Base-by-base conservation (phyloP, 2,329 filamentous ascomycete genomes). In the Xylariaceae sp. region DNA sequence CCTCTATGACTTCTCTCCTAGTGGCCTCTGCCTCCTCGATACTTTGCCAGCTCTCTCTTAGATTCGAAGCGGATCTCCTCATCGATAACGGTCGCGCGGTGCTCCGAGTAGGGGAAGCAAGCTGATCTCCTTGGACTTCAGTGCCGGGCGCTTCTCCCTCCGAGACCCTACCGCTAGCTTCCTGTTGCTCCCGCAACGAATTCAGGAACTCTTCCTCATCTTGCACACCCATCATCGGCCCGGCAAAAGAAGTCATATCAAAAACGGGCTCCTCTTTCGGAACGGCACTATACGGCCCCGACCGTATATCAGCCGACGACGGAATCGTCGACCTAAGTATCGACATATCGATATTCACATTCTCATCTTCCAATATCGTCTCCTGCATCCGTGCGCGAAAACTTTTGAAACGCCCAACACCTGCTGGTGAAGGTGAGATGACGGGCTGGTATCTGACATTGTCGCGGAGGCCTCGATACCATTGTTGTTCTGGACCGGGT, bases 1-100 rank as follows among this genome's bases (percentile, higher is more conserved):
- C 78, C 63, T 84, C 76, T 2, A 84, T 76, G 60, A 83, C 73
- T 12, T 80, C 81, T n/a, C 76, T 72, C 54, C 77, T 77, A 62
- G 85, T 83, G 1, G 83, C 83, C 63, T 84, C 80, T 8, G 71
- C 74, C 65, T 85, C 82, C 0, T 76, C 81, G 19, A 80, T 70
- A 26, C 74, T 71, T 53, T 72, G 75, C 51, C 84, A 69, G 0
- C 75, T 78, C 48, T 75, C 68, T 7, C 55, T 59, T 6, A 68
- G 62, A 40, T 59, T 67, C 26, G 66, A 56, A 27, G 54, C 51
- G n/a, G 57, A 53, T 26, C 64, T 63, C 19, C 68, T 66, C 32
- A 70, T 67, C 1, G 77, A 73, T 31, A 80, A 73, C 1, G 75
- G 73, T 30, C 72, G 69, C 1, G 73, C 70, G 37, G 76, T 58